A percentile compares a stretch with the other conserved stretches of the same genome.
Evolutionary conservation across 768 basidiomycete species (phyloP).

Genomic region (Boletus pseudopeckii): DNA sequence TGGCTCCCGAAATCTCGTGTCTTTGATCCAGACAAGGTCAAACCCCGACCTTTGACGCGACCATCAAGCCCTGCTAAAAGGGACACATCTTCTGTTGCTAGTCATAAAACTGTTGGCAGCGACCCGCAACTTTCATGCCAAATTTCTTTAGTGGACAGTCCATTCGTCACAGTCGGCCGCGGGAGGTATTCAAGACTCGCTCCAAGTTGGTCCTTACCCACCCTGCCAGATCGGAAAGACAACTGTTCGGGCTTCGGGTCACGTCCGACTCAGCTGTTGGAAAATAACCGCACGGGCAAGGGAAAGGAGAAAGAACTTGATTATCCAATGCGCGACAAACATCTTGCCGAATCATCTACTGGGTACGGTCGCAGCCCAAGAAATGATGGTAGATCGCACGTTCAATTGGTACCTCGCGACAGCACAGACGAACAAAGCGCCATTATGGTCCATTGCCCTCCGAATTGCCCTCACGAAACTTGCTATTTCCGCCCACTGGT

Average conservation of each 20-base stretch:
- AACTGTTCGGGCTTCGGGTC: neutral
- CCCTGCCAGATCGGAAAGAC: slow-evolving; percentile 4
- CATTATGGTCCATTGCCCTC: slow-evolving; percentile 20
- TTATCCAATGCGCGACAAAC: neutral
- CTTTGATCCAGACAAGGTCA: slow-evolving; percentile 29
- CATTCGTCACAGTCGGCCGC: slow-evolving; percentile 21
- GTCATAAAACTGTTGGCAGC: neutral
- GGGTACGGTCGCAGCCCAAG: neutral
- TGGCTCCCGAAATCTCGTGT: slow-evolving; percentile 25
- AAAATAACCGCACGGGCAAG: neutral
- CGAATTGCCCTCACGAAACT: slow-evolving; percentile 17
- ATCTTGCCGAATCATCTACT: slow-evolving; percentile 1
- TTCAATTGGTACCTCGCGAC: slow-evolving; percentile 20
- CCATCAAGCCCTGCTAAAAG: slow-evolving; percentile 23
- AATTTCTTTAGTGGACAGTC: neutral
- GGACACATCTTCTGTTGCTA: neutral
- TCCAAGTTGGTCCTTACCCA: slow-evolving; percentile 20
- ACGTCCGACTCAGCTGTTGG: neutral
- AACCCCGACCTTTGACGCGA: slow-evolving; percentile 19
- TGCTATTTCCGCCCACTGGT: neutral
- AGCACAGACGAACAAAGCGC: slow-evolving; percentile 5
- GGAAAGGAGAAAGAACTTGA: slow-evolving; percentile 1
- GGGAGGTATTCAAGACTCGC: slow-evolving; percentile 18
- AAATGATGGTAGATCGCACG: slow-evolving; percentile 17
- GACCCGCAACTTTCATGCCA: neutral